Percentiles rank a stretch among this genome's conserved stretches.
These are phyloP conservation scores for Aspergillus sp. DNA, from an alignment of 2,329 filamentous ascomycete species.

Conservation along the genomic window DNA sequence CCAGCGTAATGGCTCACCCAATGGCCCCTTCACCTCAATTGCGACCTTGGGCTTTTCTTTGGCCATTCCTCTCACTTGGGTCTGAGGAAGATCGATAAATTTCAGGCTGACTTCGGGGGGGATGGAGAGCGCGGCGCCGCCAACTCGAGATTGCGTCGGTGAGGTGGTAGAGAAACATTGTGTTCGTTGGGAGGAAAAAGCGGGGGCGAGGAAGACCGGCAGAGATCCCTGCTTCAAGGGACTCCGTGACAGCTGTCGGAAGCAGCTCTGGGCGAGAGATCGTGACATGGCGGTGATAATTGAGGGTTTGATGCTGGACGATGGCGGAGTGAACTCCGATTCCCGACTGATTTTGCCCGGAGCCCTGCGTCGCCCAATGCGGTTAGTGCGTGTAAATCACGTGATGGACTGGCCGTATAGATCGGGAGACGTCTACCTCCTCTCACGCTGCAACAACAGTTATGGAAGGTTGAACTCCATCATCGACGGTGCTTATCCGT, in stretches of 20 bases:
- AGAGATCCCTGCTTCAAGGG: slow-evolving; percentile 54
- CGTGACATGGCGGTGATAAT: slow-evolving; percentile 57
- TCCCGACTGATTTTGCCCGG: slow-evolving; percentile 34
- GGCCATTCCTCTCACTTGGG: slow-evolving; percentile 60
- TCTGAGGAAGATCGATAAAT: slow-evolving; percentile 62
- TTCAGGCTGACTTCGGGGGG: slow-evolving; percentile 79
- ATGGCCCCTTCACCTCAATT: slow-evolving; percentile 75
- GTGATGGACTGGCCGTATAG: slow-evolving; percentile 17
- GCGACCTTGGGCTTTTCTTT: slow-evolving; percentile 61
- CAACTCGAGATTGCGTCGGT: slow-evolving; percentile 74
- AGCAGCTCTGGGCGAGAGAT: slow-evolving; percentile 60
- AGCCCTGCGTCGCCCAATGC: slow-evolving; percentile 15
- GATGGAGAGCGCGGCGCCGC: slow-evolving; percentile 74
- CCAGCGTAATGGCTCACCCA: slow-evolving; percentile 53
- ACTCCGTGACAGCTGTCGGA: slow-evolving; percentile 56
- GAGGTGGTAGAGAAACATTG: slow-evolving; percentile 72
- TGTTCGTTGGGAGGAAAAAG: slow-evolving; percentile 53
- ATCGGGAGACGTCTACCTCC: not conserved
- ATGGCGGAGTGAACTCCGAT: slow-evolving; percentile 24
- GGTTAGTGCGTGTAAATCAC: slow-evolving; percentile 16
- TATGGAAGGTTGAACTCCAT: too few species aligned
- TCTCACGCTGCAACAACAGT: not conserved
- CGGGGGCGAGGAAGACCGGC: slow-evolving; percentile 71
- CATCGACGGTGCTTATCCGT: not conserved
- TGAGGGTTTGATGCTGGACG: slow-evolving; percentile 22